Percentiles rank a stretch among this genome's conserved stretches.
Evolutionary conservation across 129 eudicot genomes (phyloP).

Genomic region (Kitagawia praeruptora): DNA sequence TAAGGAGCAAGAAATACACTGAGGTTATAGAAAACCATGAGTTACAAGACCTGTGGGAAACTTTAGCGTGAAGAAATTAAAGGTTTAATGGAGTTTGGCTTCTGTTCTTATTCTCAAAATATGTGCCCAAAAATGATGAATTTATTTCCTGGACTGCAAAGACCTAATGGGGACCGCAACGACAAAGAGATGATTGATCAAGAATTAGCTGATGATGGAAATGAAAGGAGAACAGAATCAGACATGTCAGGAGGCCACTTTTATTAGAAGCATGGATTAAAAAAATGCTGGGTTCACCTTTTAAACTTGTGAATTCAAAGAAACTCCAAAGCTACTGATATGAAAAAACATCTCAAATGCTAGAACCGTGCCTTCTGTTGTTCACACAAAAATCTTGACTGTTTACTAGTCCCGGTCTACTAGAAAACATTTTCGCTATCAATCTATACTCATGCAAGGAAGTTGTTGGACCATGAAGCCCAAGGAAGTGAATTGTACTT

Average conservation of each 20-base stretch:
- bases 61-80: slow-evolving; percentile 23
- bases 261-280: slow-evolving; percentile 47
- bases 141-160: slow-evolving; percentile 38
- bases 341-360: slow-evolving; percentile 45
- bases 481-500: no score
- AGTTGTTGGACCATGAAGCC: no score
- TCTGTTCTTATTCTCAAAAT: slow-evolving; percentile 22
- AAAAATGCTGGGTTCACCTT: slow-evolving; percentile 32
- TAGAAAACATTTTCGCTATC: not conserved
- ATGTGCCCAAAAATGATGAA: slow-evolving; percentile 28
- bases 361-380: slow-evolving; percentile 26
- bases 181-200: not conserved
- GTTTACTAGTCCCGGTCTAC: not conserved
- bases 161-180: not conserved
- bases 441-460: no score
- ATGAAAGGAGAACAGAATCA: not conserved
- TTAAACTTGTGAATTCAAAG: slow-evolving; percentile 21
- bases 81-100: slow-evolving; percentile 38
- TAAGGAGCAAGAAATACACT: slow-evolving; percentile 6
- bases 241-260: slow-evolving; percentile 24
- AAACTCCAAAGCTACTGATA: slow-evolving; percentile 23
- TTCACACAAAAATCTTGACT: slow-evolving; percentile 25
- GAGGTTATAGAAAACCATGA: slow-evolving; percentile 28
- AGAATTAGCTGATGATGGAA: not conserved
- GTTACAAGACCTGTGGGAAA: slow-evolving; percentile 31